Percentiles rank a stretch among this genome's conserved stretches.
Evolutionary conservation across 768 basidiomycete species (phyloP).

Genomic region (Trametes cubensis): DNA sequence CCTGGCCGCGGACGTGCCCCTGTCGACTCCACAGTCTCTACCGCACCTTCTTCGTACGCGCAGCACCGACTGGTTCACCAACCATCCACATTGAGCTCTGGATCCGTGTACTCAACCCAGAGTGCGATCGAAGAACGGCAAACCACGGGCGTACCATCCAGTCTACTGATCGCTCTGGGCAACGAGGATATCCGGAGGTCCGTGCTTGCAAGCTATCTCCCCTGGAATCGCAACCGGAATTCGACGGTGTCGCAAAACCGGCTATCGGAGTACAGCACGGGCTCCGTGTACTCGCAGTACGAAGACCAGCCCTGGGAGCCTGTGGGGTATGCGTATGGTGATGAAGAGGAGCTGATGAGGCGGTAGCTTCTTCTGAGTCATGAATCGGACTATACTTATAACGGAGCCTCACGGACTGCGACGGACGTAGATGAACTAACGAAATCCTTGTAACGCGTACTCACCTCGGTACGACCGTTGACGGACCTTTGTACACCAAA

Average conservation of each 20-base stretch:
- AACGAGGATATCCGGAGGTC: conserved; percentile 28
- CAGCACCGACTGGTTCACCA: conserved; percentile 24
- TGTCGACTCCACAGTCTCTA: conserved; percentile 8
- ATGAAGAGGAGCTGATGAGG: conserved; percentile 26
- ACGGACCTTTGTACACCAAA: conserved; percentile 17
- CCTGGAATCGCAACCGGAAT: conserved; percentile 21
- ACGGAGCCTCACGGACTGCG: conserved; percentile 16
- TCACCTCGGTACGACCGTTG: conserved; percentile 13
- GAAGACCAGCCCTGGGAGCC: conserved; percentile 24
- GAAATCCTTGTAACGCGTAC: conserved; percentile 7
- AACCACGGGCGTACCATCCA: conserved; percentile 32
- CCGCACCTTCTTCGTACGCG: conserved; percentile 2
- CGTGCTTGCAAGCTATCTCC: conserved; percentile 28
- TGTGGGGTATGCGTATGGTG: conserved; percentile 34
- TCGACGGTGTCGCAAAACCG: conserved; percentile 29
- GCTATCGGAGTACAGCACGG: conserved; percentile 35
- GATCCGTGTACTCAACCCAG: conserved; percentile 41
- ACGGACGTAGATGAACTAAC: conserved; percentile 21
- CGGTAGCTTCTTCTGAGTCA: not conserved
- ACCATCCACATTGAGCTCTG: conserved; percentile 39
- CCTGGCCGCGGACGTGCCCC: conserved; percentile 6
- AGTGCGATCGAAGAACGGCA: conserved; percentile 41
- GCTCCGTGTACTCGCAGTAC: conserved; percentile 31
- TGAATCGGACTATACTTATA: conserved; percentile 19
- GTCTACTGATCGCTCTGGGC: conserved; percentile 42